Evolutionary conservation across 83 land plant species (phyloP).

Genomic region (Picea engelmannii): DNA sequence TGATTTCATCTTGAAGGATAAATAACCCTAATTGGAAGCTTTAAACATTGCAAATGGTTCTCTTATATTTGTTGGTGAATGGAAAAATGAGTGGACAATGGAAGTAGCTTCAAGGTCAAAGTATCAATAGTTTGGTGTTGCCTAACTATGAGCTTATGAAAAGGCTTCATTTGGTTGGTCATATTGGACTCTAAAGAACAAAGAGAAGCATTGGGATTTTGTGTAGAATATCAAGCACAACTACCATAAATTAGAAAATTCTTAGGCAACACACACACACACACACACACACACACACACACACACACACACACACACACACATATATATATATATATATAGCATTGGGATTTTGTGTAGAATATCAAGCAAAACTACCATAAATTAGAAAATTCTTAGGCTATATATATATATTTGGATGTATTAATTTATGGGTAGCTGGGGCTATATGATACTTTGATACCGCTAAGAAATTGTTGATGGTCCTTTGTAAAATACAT

Average conservation of each 20-base stretch:
- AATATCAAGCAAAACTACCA: slow-evolving; percentile 50
- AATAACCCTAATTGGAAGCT: slow-evolving; percentile 45
- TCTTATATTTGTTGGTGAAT: slow-evolving; percentile 82
- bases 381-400: slow-evolving; percentile 7
- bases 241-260: slow-evolving; percentile 32
- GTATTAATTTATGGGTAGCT: no score
- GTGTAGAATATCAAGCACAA: slow-evolving; percentile 55
- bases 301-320: no score
- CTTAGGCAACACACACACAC: no score
- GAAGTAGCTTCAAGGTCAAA: slow-evolving; percentile 36
- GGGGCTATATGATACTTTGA: no score
- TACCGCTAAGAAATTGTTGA: no score
- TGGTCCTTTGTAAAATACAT: no score
- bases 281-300: no score
- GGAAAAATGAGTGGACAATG: slow-evolving; percentile 79
- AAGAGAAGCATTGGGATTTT: slow-evolving; percentile 72
- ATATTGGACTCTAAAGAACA: slow-evolving; percentile 73
- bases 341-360: slow-evolving; percentile 83
- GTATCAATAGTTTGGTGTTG: slow-evolving; percentile 63
- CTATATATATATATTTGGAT: no score
- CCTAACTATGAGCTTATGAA: slow-evolving; percentile 68
- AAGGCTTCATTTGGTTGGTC: slow-evolving; percentile 35
- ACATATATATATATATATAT: no score
- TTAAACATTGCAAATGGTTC: slow-evolving; percentile 59
- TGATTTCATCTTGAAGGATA: slow-evolving; percentile 48